These are phyloP conservation scores for Claviceps africana DNA, from an alignment of 2,329 filamentous ascomycete species.

Conservation along the genomic window DNA sequence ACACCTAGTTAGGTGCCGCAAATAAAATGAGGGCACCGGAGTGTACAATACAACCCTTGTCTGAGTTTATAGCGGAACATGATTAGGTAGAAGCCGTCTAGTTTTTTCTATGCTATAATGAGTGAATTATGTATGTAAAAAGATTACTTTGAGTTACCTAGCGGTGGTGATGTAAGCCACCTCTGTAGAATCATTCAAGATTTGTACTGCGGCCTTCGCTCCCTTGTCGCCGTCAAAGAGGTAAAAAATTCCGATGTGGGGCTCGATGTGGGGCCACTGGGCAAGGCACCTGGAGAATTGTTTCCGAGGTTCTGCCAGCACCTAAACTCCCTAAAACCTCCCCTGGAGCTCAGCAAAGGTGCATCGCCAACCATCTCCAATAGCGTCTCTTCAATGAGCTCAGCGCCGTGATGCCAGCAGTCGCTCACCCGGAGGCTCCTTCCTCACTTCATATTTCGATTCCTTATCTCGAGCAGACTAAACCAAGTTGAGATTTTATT, in stretches of 20 bases:
- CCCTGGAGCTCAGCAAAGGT: conserved; percentile 5
- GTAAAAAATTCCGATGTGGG: not conserved
- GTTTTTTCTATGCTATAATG: too few relatives aligned
- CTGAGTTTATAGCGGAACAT: too few relatives aligned
- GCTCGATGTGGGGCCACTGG: not conserved
- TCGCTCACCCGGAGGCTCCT: not conserved
- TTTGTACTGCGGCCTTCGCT: too few relatives aligned
- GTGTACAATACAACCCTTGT: too few relatives aligned
- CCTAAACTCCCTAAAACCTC: conserved; percentile 6
- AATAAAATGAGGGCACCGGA: too few relatives aligned
- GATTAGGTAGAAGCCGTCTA: too few relatives aligned
- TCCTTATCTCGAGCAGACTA: not conserved
- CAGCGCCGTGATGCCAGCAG: conserved; percentile 2
- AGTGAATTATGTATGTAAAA: too few relatives aligned
- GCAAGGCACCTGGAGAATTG: not conserved
- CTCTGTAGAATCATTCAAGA: too few relatives aligned
- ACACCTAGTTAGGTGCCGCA: too few relatives aligned
- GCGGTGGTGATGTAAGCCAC: too few relatives aligned
- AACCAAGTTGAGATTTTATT: not conserved
- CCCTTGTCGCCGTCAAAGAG: not conserved
- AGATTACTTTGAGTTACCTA: too few relatives aligned
- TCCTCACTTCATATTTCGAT: not conserved
- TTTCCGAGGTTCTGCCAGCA: conserved; percentile 9
- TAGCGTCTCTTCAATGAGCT: conserved; percentile 4
- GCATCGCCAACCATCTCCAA: conserved; percentile 4